Base-by-base conservation (phyloP, 768 basidiomycete species). In the Tricholoma terreum region DNA sequence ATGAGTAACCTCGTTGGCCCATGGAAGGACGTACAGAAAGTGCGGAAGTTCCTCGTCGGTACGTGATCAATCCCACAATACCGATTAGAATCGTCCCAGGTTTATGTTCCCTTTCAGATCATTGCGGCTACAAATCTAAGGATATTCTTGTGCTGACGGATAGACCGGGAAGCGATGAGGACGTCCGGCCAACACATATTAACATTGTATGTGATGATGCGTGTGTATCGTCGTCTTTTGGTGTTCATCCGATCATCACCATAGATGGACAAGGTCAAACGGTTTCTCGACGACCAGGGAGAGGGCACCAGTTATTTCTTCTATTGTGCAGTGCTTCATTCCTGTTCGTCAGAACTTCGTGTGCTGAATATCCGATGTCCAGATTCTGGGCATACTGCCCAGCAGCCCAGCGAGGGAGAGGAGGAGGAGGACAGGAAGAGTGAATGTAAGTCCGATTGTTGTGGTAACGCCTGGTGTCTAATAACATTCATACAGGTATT, bases 301-400 rank as follows among this genome's bases (percentile, higher is more conserved):
- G 31, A 27, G 7, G 31, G 43, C 30, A 21, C 27, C 31, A 10
- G 31, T 3, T 55, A 45, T 46, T 34, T 34, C 4, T 43, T 55
- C 27, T 46, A 43, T 14, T 55, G 54, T 55, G 46, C 6, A 9
- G 31, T 46, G 4, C 7, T 22, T 10, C n/a, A n/a, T n/a, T 5
- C 4, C 7, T 21, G 3, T 7, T 27, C 7, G n/a, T 21, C 4
- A 15, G 8, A 14, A 4, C 17, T 3, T 33, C 15, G 17, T 30
- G 6, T 21, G 22, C 53, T 30, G 38, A 40, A 43, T 17, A n/a
- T 31, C 21, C 30, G 17, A 38, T 19, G 4, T 46, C n/a, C 17
- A 55, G 54, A 31, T 34, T 42, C 54, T 24, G 42, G 54, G n/a
- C 54, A 55, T 15, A 21, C 30, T 5, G 33, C 45, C 11, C 54